Conservation (phyloP, 2,329 filamentous ascomycete genomes). For the Diaporthe helianthi region DNA sequence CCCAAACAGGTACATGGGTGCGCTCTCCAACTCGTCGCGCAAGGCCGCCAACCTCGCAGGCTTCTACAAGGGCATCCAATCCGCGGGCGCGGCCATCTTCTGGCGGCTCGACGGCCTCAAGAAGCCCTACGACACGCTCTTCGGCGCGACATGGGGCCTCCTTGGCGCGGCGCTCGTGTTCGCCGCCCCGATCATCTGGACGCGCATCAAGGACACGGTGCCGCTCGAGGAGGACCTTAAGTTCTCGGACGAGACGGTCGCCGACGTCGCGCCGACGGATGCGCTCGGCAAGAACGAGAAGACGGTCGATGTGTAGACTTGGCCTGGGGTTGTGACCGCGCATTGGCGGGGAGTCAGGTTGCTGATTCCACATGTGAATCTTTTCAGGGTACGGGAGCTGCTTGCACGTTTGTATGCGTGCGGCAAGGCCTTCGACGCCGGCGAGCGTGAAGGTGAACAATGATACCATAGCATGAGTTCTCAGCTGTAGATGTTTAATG, state of each 20-base stretch:
- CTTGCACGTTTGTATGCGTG: background rate
- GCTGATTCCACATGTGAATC: background rate
- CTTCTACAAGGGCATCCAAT: constrained; percentile 69
- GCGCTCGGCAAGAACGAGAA: constrained; percentile 39
- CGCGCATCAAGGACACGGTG: constrained; percentile 84
- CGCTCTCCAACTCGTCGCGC: constrained; percentile 89
- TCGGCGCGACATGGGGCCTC: constrained; percentile 76
- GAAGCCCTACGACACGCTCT: constrained; percentile 73
- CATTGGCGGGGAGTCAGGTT: background rate
- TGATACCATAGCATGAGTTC: constrained; percentile 25
- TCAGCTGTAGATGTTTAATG: constrained; percentile 12
- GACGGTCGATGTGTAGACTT: constrained; percentile 29
- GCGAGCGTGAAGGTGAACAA: constrained; percentile 6
- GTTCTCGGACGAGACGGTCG: constrained; percentile 82
- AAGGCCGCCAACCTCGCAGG: constrained; percentile 89
- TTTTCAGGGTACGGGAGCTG: background rate
- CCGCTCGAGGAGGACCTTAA: constrained; percentile 80
- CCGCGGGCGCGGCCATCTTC: constrained; percentile 80
- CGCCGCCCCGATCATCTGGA: constrained; percentile 79
- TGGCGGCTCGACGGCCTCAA: constrained; percentile 72
- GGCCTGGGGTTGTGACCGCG: background rate
- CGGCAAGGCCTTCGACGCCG: background rate
- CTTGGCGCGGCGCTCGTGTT: constrained; percentile 76
- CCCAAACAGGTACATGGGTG: constrained; percentile 83
- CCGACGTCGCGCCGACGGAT: constrained; percentile 62